Conservation (phyloP, 495 filamentous ascomycete genomes). For the Tetracladium marchalianum region DNA sequence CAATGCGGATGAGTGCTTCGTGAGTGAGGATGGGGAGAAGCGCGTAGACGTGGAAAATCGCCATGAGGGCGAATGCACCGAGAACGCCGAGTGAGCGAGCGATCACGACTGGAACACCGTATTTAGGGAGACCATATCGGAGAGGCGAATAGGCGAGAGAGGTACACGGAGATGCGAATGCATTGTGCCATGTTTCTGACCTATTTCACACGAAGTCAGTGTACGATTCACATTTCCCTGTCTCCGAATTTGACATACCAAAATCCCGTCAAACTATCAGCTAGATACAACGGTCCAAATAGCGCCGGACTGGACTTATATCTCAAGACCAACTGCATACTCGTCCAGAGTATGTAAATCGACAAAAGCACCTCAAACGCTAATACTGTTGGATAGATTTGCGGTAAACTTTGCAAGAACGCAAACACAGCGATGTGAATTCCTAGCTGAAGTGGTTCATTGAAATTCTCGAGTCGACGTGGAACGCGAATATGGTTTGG, state of each 20-base stretch:
- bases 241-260: constrained; percentile 14
- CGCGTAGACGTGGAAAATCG: constrained; percentile 25
- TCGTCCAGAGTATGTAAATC: constrained; percentile 30
- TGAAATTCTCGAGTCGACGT: constrained; percentile 25
- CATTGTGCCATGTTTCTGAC: constrained; percentile 31
- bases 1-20: constrained; percentile 19
- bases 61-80: constrained; percentile 25
- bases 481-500: constrained; percentile 25
- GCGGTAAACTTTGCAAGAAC: constrained; percentile 23
- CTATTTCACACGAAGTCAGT: constrained; percentile 8
- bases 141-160: constrained; percentile 23
- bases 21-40: constrained; percentile 20
- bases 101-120: constrained; percentile 19
- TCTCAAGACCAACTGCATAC: constrained; percentile 23
- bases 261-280: constrained; percentile 24
- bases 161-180: constrained; percentile 26
- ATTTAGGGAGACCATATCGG: constrained; percentile 15
- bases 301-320: constrained; percentile 26
- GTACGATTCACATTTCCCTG: not conserved
- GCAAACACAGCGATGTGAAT: constrained; percentile 21
- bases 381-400: constrained; percentile 18
- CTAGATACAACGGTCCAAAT: constrained; percentile 27
- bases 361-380: constrained; percentile 26
- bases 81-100: constrained; percentile 23
- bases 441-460: constrained; percentile 17